Evolutionary conservation across 2,329 filamentous ascomycete species (phyloP).

Genomic region (Fusarium pilosicola): DNA sequence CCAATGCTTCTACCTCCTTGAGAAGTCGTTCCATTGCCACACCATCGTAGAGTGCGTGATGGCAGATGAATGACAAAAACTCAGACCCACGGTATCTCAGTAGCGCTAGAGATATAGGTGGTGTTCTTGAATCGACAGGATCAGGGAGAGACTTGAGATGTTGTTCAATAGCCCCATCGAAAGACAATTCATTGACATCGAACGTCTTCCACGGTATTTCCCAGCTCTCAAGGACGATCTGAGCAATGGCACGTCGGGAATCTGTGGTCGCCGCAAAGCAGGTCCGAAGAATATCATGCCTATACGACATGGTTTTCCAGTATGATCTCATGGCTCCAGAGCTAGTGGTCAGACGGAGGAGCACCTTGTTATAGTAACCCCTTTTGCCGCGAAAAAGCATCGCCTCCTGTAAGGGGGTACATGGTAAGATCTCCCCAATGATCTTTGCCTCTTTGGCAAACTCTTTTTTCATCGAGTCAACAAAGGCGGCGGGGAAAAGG

Average conservation of each 20-base stretch:
- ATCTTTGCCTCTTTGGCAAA: constrained; percentile 47
- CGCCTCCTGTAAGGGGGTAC: constrained; percentile 86
- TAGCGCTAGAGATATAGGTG: constrained; percentile 58
- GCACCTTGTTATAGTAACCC: constrained; percentile 78
- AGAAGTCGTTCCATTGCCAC: constrained; percentile 77
- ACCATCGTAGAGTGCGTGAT: constrained; percentile 90
- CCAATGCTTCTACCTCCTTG: constrained; percentile 72
- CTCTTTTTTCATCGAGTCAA: constrained; percentile 41
- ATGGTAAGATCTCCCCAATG: constrained; percentile 74
- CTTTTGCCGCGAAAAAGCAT: constrained; percentile 72
- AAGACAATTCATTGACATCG: constrained; percentile 43
- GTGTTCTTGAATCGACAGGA: constrained; percentile 56
- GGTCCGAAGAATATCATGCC: constrained; percentile 83
- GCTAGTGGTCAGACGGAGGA: constrained; percentile 68
- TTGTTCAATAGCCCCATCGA: constrained; percentile 51
- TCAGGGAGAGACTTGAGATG: constrained; percentile 54
- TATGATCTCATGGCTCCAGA: constrained; percentile 61
- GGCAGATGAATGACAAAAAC: constrained; percentile 65
- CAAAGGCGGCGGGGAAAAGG: constrained; percentile 45
- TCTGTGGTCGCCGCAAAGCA: constrained; percentile 75
- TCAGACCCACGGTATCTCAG: constrained; percentile 46
- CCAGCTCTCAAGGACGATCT: constrained; percentile 71
- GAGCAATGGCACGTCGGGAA: constrained; percentile 71
- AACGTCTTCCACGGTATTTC: constrained; percentile 54
- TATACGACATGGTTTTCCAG: constrained; percentile 70